Conservation (phyloP, 2,329 filamentous ascomycete genomes). For the Stagonosporopsis rhizophila region DNA sequence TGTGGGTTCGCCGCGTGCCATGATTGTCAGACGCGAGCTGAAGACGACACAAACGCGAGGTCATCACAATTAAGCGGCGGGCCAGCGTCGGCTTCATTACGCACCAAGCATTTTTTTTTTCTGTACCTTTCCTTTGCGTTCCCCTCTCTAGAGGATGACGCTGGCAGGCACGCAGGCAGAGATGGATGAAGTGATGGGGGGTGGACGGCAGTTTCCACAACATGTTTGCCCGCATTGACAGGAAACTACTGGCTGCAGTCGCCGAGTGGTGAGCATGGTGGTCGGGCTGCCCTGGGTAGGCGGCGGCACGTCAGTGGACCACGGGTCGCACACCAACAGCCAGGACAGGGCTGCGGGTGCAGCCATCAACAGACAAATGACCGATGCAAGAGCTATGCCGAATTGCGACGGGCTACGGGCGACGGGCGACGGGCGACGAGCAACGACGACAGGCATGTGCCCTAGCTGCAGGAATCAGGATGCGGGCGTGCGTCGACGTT, state of each 20-base stretch:
- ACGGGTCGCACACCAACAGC: slow-evolving; percentile 36
- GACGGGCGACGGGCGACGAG: neutral
- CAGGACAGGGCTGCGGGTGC: slow-evolving; percentile 22
- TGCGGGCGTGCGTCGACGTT: slow-evolving; percentile 24
- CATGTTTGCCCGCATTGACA: slow-evolving; percentile 32
- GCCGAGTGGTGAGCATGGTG: slow-evolving; percentile 37
- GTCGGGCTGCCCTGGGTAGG: slow-evolving; percentile 23
- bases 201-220: slow-evolving; percentile 27
- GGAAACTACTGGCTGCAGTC: slow-evolving; percentile 35
- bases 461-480: slow-evolving; percentile 33
- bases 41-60: slow-evolving; percentile 21
- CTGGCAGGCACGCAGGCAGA: slow-evolving; percentile 5
- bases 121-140: no score
- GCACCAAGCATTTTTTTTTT: neutral
- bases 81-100: slow-evolving; percentile 30
- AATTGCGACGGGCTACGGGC: slow-evolving; percentile 27
- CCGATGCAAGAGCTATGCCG: slow-evolving; percentile 43
- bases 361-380: slow-evolving; percentile 28
- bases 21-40: slow-evolving; percentile 28
- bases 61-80: slow-evolving; percentile 19
- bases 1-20: slow-evolving; percentile 33
- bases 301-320: slow-evolving; percentile 36
- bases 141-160: no score
- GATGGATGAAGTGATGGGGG: neutral
- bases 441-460: slow-evolving; percentile 17